Percentiles rank a stretch among this genome's conserved stretches.
Conservation (phyloP, 495 filamentous ascomycete genomes). For the Rostrohypoxylon terebratum region DNA sequence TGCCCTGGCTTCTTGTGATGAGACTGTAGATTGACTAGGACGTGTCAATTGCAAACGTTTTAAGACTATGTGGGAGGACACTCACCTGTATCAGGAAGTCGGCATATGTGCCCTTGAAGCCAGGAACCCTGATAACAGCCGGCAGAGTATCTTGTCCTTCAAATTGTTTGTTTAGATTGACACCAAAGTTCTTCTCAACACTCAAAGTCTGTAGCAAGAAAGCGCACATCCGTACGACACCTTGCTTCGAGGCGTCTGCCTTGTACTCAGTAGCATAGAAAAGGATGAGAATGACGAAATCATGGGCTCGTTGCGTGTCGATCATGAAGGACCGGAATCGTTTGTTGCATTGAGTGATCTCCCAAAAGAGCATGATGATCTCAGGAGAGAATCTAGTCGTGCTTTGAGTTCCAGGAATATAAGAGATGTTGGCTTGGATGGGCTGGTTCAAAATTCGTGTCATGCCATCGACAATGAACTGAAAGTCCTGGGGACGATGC, state of each 20-base stretch:
- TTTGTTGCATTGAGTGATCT: slow-evolving; percentile 97
- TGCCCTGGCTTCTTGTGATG: slow-evolving; percentile 91
- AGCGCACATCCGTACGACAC: slow-evolving; percentile 94
- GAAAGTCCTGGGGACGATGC: slow-evolving; percentile 95
- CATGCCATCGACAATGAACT: slow-evolving; percentile 97
- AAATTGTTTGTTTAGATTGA: slow-evolving; percentile 89
- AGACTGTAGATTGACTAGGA: slow-evolving; percentile 88
- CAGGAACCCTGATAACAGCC: slow-evolving; percentile 77
- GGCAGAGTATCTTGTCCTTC: slow-evolving; percentile 91
- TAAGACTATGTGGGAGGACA: slow-evolving; percentile 33
- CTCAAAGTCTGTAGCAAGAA: slow-evolving; percentile 97
- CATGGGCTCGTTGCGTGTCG: slow-evolving; percentile 91
- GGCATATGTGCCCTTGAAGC: slow-evolving; percentile 91
- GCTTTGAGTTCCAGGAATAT: slow-evolving; percentile 87
- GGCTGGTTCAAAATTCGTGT: slow-evolving; percentile 93
- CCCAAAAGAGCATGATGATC: slow-evolving; percentile 98
- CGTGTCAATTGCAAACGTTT: slow-evolving; percentile 10
- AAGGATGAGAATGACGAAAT: slow-evolving; percentile 89
- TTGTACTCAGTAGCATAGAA: slow-evolving; percentile 94
- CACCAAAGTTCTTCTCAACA: slow-evolving; percentile 90
- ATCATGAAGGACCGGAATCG: slow-evolving; percentile 97
- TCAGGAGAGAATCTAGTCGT: slow-evolving; percentile 91
- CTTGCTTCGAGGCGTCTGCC: slow-evolving; percentile 86
- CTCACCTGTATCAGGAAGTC: slow-evolving; percentile 93
- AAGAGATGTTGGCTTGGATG: slow-evolving; percentile 85